phyloP scores from a whole-genome alignment of 225 moss, liverwort and hornwort species.

The Neckera pumila region DNA sequence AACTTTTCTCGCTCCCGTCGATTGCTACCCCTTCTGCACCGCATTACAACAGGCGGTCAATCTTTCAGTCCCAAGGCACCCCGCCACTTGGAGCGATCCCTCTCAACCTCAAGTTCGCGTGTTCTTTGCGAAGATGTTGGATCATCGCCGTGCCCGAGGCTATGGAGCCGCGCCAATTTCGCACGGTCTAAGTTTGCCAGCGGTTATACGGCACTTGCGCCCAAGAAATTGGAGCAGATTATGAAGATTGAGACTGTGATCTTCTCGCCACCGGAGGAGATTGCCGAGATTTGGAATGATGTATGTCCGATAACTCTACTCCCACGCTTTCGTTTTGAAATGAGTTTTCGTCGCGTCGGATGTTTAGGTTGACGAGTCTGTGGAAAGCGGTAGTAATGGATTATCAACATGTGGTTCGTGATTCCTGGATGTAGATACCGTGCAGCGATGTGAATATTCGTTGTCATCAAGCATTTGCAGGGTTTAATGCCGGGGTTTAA shows the following conservation, averaged over 20 bases:
- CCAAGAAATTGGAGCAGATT: conserved; percentile 83
- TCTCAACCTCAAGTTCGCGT: neutral
- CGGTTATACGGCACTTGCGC: conserved; percentile 82
- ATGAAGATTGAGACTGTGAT: conserved; percentile 79
- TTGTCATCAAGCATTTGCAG: neutral
- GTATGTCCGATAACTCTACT: conserved; percentile 5
- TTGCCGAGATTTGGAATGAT: conserved; percentile 82
- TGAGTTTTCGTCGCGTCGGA: neutral
- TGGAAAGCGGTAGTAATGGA: neutral
- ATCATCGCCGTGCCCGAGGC: neutral
- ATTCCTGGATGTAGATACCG: neutral
- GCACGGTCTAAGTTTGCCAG: conserved; percentile 68
- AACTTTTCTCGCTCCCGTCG: conserved; percentile 12
- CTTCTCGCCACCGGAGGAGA: conserved; percentile 60
- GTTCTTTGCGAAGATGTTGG: neutral
- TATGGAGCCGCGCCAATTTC: conserved; percentile 44
- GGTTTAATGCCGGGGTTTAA: conserved; percentile 6
- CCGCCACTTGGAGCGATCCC: neutral
- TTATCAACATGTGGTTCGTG: neutral
- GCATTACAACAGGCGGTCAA: neutral
- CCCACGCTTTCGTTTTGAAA: neutral
- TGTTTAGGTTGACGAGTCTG: neutral
- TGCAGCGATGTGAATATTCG: neutral
- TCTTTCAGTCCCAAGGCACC: neutral
- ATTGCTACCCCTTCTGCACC: conserved; percentile 7